Conservation (phyloP, 192 early-diverging fungal species). For the Irineochytrium annulatum region DNA sequence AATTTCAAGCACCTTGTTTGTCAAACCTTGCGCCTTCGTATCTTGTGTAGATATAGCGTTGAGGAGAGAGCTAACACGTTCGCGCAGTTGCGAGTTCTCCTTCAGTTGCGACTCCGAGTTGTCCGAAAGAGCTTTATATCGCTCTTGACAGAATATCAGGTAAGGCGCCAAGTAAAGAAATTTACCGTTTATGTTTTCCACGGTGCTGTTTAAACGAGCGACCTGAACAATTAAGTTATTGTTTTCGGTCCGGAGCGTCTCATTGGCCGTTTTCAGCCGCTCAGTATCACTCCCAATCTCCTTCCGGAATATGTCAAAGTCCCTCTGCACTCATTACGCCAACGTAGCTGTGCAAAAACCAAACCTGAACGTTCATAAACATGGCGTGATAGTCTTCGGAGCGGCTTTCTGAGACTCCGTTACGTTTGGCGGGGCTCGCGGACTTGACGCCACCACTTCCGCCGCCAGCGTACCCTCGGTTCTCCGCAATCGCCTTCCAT, state of each 20-base stretch:
- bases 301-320: slow-evolving; percentile 62
- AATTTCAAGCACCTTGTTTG: slow-evolving; percentile 43
- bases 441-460: too few relatives aligned
- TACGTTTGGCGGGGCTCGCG: too few relatives aligned
- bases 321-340: slow-evolving; percentile 55
- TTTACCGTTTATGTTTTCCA: slow-evolving; percentile 39
- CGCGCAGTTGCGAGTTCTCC: slow-evolving; percentile 61
- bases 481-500: slow-evolving; percentile 15
- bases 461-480: not conserved
- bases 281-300: slow-evolving; percentile 58
- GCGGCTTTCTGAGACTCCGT: too few relatives aligned
- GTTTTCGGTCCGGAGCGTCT: slow-evolving; percentile 47
- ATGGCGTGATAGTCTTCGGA: too few relatives aligned
- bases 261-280: slow-evolving; percentile 50
- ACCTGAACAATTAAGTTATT: slow-evolving; percentile 61
- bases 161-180: not conserved
- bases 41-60: slow-evolving; percentile 54
- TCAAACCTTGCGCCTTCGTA: slow-evolving; percentile 51
- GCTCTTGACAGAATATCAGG: slow-evolving; percentile 25
- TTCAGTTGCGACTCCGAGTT: slow-evolving; percentile 50
- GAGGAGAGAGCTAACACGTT: slow-evolving; percentile 51
- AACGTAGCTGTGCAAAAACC: too few relatives aligned
- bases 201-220: slow-evolving; percentile 56
- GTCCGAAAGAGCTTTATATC: slow-evolving; percentile 57
- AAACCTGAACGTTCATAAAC: too few relatives aligned